Percentiles rank a stretch among this genome's conserved stretches.
Evolutionary conservation across 2,329 filamentous ascomycete genomes (phyloP).

Genomic region (Fusarium circinatum): DNA sequence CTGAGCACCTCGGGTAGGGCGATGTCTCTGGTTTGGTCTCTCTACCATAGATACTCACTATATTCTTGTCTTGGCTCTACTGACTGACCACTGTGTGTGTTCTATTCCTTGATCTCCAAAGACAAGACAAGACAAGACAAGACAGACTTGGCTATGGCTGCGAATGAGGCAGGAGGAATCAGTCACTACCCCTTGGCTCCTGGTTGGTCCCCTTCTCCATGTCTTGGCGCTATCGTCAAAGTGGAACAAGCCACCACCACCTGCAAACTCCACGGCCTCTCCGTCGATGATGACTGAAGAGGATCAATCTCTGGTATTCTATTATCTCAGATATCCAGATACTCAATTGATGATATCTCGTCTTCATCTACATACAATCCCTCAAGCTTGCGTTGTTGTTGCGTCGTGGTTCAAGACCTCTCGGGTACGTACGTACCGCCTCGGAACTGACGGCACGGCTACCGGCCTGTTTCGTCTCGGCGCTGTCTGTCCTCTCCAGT

Average conservation of each 20-base stretch:
- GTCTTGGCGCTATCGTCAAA: conserved; percentile 19
- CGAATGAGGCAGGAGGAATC: conserved; percentile 34
- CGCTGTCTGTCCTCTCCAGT: conserved; percentile 26
- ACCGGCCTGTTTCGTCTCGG: conserved; percentile 41
- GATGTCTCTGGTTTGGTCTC: neutral
- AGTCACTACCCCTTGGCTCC: conserved; percentile 30
- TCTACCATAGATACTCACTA: neutral
- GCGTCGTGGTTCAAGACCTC: neutral
- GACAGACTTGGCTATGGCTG: conserved; percentile 22
- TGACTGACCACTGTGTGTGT: neutral
- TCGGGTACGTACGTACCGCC: conserved; percentile 18
- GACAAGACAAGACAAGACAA: neutral
- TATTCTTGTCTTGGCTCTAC: neutral
- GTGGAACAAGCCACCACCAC: neutral
- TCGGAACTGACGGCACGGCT: conserved; percentile 44
- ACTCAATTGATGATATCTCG: neutral
- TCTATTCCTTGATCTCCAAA: neutral
- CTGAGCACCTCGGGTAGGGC: neutral
- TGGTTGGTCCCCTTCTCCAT: conserved; percentile 29
- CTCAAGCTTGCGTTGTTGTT: neutral
- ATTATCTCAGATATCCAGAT: neutral
- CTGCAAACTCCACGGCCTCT: conserved; percentile 3
- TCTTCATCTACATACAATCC: neutral
- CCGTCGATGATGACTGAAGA: neutral
- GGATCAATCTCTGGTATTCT: neutral